Conservation (phyloP, 2,329 filamentous ascomycete genomes). For the Aspergillus proliferans region DNA sequence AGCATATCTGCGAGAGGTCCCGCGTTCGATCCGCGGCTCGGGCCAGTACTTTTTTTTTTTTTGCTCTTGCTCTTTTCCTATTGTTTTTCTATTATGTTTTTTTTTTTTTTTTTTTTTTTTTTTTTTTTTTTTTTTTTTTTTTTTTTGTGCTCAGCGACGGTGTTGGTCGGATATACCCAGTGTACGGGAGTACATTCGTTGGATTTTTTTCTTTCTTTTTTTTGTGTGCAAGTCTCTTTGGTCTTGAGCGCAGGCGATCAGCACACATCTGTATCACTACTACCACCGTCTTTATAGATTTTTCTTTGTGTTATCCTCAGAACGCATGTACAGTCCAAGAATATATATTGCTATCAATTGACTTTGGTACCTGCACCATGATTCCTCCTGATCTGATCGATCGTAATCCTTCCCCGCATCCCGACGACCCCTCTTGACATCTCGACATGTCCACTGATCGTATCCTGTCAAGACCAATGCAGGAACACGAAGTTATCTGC, state of each 20-base stretch:
- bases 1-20: constrained; percentile 14
- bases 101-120: not conserved
- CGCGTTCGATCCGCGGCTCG: constrained; percentile 14
- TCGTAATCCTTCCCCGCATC: not conserved
- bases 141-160: not conserved
- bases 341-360: not conserved
- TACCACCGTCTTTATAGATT: too few species aligned
- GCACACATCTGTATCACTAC: too few species aligned
- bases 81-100: not conserved
- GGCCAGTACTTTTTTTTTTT: constrained; percentile 4
- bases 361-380: not conserved
- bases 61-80: constrained; percentile 3
- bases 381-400: not conserved
- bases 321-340: not conserved
- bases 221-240: too few species aligned
- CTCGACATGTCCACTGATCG: not conserved
- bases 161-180: not conserved
- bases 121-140: not conserved
- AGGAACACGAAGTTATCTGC: too few species aligned
- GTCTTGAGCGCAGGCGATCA: too few species aligned
- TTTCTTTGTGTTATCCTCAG: too few species aligned
- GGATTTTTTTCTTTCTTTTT: too few species aligned
- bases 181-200: too few species aligned
- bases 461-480: too few species aligned
- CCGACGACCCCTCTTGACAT: not conserved